Base-by-base conservation (phyloP, 2,329 filamentous ascomycete species). In the Ramularia endophylla region DNA sequence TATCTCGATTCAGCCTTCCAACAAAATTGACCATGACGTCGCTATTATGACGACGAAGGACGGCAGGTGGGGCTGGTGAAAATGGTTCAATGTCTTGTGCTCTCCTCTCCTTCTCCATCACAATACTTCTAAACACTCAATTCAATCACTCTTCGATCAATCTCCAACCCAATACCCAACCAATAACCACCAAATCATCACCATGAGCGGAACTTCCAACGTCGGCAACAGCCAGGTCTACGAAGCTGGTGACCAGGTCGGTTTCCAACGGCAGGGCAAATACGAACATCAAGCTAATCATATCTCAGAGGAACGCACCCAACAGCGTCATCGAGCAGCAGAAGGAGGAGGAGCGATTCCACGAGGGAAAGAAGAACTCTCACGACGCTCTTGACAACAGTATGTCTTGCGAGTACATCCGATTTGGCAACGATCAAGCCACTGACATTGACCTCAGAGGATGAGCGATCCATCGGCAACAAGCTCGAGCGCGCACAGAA, bases 161-260 rank as follows among this genome's bases (percentile, higher is more conserved):
- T 2, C 17, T 13, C 11, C 11, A 5, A 3, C 18, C 2, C 32
- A 22, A 18, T 7, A 34, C 32, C 18, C 15, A 31, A 30, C 16
- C 35, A 9, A 33, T 16, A 38, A 38, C 29, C 29, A 38, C 29
- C 39, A 40, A 16, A 43, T 42, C 40, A 35, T 40, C 50, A 72
- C 41, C 53, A 73, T 75, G 71, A 70, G 68, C 55, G 68, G 68
- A 56, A 67, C 64, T 41, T 85, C 83, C 43, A 83, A 72, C 60
- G 83, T 90, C 60, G 86, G 85, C 53, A 73, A 70, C 62, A 57
- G 66, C 49, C 62, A 66, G 46, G 67, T 87, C 61, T 89, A 92
- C 68, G 83, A 89, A 68, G 81, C 74, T 43, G 82, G 80, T 44
- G 85, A 92, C 66, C 85, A 92, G 65, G 63, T 65, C n/a, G n/a